Base-by-base conservation (phyloP, 2,329 filamentous ascomycete species). In the Fusarium robinianum region DNA sequence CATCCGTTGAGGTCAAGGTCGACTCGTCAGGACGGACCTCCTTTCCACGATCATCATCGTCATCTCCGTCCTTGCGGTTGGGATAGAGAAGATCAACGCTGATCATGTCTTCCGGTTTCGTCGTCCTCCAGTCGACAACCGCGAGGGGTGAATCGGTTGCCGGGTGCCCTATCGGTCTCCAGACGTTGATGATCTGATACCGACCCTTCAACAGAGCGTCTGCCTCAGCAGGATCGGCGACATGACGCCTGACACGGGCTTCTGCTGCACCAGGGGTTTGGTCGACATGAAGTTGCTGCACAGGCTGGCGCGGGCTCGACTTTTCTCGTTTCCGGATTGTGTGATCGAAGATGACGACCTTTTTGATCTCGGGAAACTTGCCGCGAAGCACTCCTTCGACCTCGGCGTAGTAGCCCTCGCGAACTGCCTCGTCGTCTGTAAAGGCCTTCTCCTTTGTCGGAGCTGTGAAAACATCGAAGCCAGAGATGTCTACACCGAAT, bases 221-320 rank as follows among this genome's bases (percentile, higher is more conserved):
- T 0, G 72, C 71, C 30, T 73, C 70, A 19, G 72, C 66, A 5
- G 73, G 73, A 1, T 55, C 66, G 0, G 77, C 71, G 0, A 85
- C 53, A 55, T 88, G 85, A 1, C 82, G 72, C 2, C 80, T 72
- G 10, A 87, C 83, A 9, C 85, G 77, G 2, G 67, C 74, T 46
- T 76, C 80, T 1, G 83, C 82, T 0, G 85, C 84, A 0, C 60
- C 66, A 0, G 83, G 79, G 0, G 85, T 87, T 67, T 88, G 85
- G 60, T 89, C 85, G 10, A 88, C 83, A 50, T 88, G 85, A 1
- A 88, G 82, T 54, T 81, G 79, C 63, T 85, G 80, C 0, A 88
- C 84, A 0, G 85, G 85, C 51, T 80, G 78, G 5, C 85, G 75
- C 0, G 81, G 74, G 0, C 81, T 71, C 2, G 69, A 64, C n/a